phyloP scores from a whole-genome alignment of 441 rosid genomes.

The Bocquillonia castaneifolia region DNA sequence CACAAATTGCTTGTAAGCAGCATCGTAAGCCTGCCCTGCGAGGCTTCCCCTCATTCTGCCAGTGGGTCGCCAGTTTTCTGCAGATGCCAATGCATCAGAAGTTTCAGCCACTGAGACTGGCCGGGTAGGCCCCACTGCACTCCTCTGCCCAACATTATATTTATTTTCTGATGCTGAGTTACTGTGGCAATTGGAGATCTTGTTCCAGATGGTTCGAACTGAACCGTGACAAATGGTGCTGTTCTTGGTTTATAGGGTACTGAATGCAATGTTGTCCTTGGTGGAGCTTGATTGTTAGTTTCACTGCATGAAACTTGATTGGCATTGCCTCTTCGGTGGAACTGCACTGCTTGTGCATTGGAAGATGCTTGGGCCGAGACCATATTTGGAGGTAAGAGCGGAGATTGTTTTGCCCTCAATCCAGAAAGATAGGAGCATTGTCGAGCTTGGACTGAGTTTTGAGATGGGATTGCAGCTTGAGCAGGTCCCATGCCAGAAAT shows the following conservation, averaged over 20 bases:
- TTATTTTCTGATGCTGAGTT: not conserved
- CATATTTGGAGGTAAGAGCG: not conserved
- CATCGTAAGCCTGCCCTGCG: not conserved
- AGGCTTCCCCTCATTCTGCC: slow-evolving; percentile 3
- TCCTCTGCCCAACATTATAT: not conserved
- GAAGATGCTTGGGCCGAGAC: not conserved
- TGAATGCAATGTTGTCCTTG: not conserved
- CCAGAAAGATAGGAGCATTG: not conserved
- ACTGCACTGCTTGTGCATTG: not conserved
- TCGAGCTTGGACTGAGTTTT: not conserved
- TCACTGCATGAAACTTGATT: not conserved
- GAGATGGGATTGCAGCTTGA: not conserved
- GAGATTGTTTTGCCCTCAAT: not conserved
- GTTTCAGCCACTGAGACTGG: slow-evolving; percentile 4
- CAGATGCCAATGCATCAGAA: not conserved
- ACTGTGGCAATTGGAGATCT: not conserved
- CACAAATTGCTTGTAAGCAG: not conserved
- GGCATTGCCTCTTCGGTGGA: not conserved
- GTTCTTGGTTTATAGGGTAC: not conserved
- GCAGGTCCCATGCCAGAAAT: not conserved
- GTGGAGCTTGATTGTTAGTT: not conserved
- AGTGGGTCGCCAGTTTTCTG: not conserved
- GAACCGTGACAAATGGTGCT: not conserved
- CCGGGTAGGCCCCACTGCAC: not conserved
- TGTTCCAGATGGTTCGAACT: slow-evolving; percentile 1